These are phyloP conservation scores for Tagetes erecta DNA, from an alignment of 129 eudicot genomes.

Conservation along the genomic window DNA sequence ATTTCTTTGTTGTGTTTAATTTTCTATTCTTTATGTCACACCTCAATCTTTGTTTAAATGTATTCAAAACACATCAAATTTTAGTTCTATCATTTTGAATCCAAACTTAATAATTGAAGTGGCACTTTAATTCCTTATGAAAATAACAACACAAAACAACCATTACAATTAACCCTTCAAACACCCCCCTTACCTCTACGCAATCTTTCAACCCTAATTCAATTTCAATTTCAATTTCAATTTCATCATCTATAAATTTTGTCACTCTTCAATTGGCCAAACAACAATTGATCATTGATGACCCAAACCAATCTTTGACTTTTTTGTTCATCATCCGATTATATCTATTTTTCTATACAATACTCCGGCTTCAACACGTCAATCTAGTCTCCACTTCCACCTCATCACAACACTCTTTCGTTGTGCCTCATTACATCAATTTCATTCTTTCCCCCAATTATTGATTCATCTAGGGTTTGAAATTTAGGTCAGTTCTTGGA, in stretches of 20 bases:
- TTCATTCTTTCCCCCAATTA: constrained; percentile 23
- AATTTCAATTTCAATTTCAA: not conserved
- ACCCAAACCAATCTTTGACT: constrained; percentile 40
- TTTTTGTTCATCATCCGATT: constrained; percentile 21
- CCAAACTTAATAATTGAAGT: not conserved
- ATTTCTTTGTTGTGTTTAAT: too few species aligned
- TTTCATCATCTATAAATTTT: not conserved
- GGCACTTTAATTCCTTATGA: constrained; percentile 16
- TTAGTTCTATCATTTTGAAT: too few species aligned
- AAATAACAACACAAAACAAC: constrained; percentile 35
- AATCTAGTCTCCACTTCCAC: constrained; percentile 26
- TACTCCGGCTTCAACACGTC: constrained; percentile 40
- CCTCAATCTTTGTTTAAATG: too few species aligned
- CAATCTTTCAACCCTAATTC: constrained; percentile 1
- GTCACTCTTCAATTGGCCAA: constrained; percentile 25
- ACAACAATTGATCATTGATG: constrained; percentile 14
- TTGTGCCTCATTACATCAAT: constrained; percentile 11
- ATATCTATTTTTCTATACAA: constrained; percentile 10
- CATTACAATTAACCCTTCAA: constrained; percentile 14
- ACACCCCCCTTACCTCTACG: constrained; percentile 25
- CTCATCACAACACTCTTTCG: constrained; percentile 9
- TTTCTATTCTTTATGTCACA: too few species aligned
- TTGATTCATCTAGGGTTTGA: constrained; percentile 37
- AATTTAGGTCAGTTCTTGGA: constrained; percentile 30
- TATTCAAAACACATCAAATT: too few species aligned